phyloP scores from a whole-genome alignment of 441 rosid species.

The Gossypium davidsonii region DNA sequence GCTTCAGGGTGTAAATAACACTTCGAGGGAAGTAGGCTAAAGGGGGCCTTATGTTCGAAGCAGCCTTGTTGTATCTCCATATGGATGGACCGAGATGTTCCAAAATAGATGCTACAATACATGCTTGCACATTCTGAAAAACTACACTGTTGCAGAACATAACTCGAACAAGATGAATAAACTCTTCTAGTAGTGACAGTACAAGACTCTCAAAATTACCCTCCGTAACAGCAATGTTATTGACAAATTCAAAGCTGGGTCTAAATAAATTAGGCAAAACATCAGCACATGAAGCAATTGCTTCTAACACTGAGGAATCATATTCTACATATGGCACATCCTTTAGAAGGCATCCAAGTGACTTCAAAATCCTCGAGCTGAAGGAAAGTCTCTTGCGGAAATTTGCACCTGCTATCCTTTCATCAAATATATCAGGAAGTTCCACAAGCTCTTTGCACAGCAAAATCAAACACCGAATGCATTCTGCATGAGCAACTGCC shows the following conservation, averaged over 20 bases:
- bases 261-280: constrained; percentile 56
- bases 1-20: constrained; percentile 60
- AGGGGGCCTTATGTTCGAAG: constrained; percentile 52
- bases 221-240: constrained; percentile 51
- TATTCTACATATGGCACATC: constrained; percentile 61
- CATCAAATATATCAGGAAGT: constrained; percentile 51
- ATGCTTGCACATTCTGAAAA: constrained; percentile 71
- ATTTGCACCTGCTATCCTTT: constrained; percentile 51
- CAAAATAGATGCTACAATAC: constrained; percentile 70
- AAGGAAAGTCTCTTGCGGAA: constrained; percentile 56
- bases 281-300: constrained; percentile 69
- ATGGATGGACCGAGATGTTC: constrained; percentile 63
- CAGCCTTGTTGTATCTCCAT: constrained; percentile 69
- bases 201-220: constrained; percentile 74
- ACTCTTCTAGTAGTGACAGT: constrained; percentile 75
- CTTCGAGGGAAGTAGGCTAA: constrained; percentile 76
- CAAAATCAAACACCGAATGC: constrained; percentile 56
- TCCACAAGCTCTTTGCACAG: constrained; percentile 63
- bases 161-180: constrained; percentile 71
- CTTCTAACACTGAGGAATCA: constrained; percentile 63
- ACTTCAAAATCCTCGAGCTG: constrained; percentile 76
- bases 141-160: constrained; percentile 60
- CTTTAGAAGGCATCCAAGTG: constrained; percentile 65
- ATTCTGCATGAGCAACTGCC: constrained; percentile 74
- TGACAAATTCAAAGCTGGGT: constrained; percentile 58